Percentiles rank a stretch among this genome's conserved stretches.
Conservation (phyloP, 345 rosid genomes). For the Theobroma cacao region DNA sequence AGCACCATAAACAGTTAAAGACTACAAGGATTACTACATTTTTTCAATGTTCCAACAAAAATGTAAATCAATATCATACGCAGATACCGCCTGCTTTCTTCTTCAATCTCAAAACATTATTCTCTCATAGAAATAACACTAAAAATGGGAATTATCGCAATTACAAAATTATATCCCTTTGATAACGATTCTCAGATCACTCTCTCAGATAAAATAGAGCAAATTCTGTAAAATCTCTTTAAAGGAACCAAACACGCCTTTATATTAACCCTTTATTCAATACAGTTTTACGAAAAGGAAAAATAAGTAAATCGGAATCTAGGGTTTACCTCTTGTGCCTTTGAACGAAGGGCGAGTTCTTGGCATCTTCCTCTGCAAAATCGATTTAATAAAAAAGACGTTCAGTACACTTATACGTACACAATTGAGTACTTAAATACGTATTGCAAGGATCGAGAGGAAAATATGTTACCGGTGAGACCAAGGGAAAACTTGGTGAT, state of each 20-base stretch:
- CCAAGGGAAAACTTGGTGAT: slow-evolving; percentile 70
- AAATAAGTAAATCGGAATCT: not conserved
- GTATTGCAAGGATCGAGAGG: not conserved
- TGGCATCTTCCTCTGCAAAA: slow-evolving; percentile 80
- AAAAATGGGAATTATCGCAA: not conserved
- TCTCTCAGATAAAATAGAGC: not conserved
- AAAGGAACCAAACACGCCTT: not conserved
- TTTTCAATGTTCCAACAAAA: not conserved
- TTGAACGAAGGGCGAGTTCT: slow-evolving; percentile 77
- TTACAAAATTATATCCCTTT: not conserved
- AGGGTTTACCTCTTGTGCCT: slow-evolving; percentile 64
- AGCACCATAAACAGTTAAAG: not conserved
- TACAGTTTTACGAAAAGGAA: not conserved
- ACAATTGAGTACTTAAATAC: not conserved
- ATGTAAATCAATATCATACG: not conserved
- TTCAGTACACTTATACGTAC: not conserved
- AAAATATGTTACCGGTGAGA: slow-evolving; percentile 52
- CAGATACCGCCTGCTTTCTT: not conserved
- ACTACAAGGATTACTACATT: not conserved
- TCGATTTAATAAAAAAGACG: not conserved
- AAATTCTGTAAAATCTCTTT: not conserved
- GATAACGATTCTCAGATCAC: not conserved
- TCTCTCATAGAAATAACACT: not conserved
- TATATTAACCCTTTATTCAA: not conserved
- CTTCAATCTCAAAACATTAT: not conserved